Base-by-base conservation (phyloP, 371 early-diverging fungal species). In the Blakeslea trispora region DNA sequence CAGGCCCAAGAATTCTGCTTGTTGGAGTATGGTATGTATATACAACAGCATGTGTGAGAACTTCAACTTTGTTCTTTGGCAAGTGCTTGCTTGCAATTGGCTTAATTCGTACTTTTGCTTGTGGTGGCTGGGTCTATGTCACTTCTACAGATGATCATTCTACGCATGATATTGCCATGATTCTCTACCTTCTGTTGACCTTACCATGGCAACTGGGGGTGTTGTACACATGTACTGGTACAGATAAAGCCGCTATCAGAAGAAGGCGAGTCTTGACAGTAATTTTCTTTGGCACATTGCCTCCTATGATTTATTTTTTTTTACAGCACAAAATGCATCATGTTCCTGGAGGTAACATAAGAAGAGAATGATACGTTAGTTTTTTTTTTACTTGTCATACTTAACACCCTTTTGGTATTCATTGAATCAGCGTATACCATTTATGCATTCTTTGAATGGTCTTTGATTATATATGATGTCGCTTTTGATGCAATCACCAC, bases 371-470 rank as follows among this genome's bases (percentile, higher is more conserved):
- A n/a, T n/a, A n/a, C n/a, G n/a, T n/a, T n/a, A n/a, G n/a, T n/a
- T n/a, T n/a, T n/a, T n/a, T n/a, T n/a, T n/a, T n/a, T n/a, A n/a
- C n/a, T n/a, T n/a, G n/a, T n/a, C n/a, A n/a, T n/a, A n/a, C n/a
- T n/a, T n/a, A 50, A 41, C 32, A 7, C 7, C 7, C 28, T 7
- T 5, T 28, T 28, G 7, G 7, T 28, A 28, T 28, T 28, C 7
- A 28, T 28, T 28, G 28, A 28, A 8, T 8, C 66, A 81, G 92
- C 91, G 4, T 90, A 91, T 62, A 86, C 89, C 10, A 81, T 74
- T 31, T 91, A 91, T 61, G 88, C 91, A 14, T 85, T 89, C 70
- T 90, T 89, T 59, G 92, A 91, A 66, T 91, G 91, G 92, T 80
- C 86, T n/a, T 64, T 91, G 28, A 90, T 91, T 45, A 32, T 88